Conservation (phyloP, 1,284 basidiomycete genomes). For the Sanguinoderma infundibulare region DNA sequence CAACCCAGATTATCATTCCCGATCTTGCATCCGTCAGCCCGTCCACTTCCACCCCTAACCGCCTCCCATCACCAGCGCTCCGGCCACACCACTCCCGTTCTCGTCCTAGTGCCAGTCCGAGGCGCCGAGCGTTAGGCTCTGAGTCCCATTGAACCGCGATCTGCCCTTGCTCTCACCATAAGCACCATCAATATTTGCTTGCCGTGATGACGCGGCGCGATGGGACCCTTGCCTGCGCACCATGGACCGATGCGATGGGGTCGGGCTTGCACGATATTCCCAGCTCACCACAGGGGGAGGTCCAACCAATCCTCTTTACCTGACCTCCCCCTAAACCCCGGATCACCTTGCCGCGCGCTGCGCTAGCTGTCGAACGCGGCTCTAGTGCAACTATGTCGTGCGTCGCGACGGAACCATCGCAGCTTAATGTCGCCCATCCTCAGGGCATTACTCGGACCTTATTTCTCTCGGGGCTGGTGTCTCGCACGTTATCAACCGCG, state of each 20-base stretch:
- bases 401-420: background rate
- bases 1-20: constrained; percentile 28
- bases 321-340: background rate
- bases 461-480: background rate
- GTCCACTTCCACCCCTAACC: background rate
- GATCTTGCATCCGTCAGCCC: constrained; percentile 16
- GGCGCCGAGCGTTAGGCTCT: constrained; percentile 22
- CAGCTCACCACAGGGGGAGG: background rate
- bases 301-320: background rate
- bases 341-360: background rate
- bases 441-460: background rate
- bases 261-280: background rate
- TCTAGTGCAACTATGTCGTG: background rate
- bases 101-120: constrained; percentile 13
- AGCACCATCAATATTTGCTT: background rate
- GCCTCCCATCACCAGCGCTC: constrained; percentile 23
- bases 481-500: background rate
- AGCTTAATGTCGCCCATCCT: no score
- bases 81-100: constrained; percentile 15
- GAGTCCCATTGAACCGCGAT: constrained; percentile 23
- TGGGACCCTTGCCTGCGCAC: background rate
- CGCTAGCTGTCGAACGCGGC: background rate
- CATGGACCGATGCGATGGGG: background rate
- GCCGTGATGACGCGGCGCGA: background rate
- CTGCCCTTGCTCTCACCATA: background rate